Percentiles rank a stretch among this genome's conserved stretches.
phyloP scores from a whole-genome alignment of 2,329 filamentous ascomycete genomes.

The Cladosporium sp. region DNA sequence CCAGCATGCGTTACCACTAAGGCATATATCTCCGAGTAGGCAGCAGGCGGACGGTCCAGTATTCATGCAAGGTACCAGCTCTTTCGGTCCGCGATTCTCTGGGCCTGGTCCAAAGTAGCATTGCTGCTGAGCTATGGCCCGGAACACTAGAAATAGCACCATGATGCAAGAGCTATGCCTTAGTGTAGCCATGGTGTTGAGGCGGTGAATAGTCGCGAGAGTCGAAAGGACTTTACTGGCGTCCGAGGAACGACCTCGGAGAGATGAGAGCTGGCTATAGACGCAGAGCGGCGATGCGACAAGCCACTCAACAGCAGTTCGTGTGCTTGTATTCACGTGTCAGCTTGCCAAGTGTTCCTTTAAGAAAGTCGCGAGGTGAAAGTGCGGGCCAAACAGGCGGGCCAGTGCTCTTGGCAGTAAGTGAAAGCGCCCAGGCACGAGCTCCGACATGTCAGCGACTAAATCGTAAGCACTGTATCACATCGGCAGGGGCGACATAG shows the following conservation, averaged over 20 bases:
- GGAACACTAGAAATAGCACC: constrained; percentile 1
- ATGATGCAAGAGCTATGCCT: not conserved
- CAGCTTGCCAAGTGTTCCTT: no score
- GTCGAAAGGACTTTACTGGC: not conserved
- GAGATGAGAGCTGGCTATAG: not conserved
- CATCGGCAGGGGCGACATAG: not conserved
- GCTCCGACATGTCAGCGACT: no score
- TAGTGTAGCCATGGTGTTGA: not conserved
- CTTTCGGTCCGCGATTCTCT: constrained; percentile 21
- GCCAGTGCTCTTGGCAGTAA: no score
- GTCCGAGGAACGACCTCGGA: not conserved
- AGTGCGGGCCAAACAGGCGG: no score
- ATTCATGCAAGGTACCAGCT: constrained; percentile 24
- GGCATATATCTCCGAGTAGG: constrained; percentile 26
- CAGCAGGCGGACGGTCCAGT: constrained; percentile 26
- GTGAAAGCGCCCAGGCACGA: no score
- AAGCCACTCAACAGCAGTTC: no score
- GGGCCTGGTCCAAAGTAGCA: constrained; percentile 29
- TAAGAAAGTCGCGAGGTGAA: no score
- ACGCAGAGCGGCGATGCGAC: no score
- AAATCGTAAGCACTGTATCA: not conserved
- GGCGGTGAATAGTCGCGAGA: not conserved
- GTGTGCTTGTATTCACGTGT: no score
- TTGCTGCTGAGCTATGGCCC: constrained; percentile 22
- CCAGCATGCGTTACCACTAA: constrained; percentile 28